Percentiles rank a stretch among this genome's conserved stretches.
These are phyloP conservation scores for Arthrobotrys megalospora DNA, from an alignment of 2,329 filamentous ascomycete genomes.

Conservation along the genomic window DNA sequence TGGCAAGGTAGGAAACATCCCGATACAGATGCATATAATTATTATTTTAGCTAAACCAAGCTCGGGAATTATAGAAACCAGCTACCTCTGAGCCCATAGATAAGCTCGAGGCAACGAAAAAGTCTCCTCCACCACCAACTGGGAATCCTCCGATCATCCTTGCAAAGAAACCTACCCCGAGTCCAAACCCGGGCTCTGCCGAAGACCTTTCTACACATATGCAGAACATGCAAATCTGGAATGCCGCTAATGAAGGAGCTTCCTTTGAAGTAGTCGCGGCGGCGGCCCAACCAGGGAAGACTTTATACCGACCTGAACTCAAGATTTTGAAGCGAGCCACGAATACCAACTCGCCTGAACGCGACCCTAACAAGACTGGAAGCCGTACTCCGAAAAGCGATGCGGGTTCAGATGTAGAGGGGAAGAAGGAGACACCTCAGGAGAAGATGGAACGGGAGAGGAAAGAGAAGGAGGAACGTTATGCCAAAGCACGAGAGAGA, in stretches of 20 bases:
- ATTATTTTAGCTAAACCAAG: constrained; percentile 31
- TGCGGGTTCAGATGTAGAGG: constrained; percentile 48
- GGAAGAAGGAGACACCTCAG: constrained; percentile 54
- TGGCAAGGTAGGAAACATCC: constrained; percentile 24
- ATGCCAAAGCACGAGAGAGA: constrained; percentile 63
- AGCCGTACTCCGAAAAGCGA: constrained; percentile 61
- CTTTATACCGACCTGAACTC: constrained; percentile 63
- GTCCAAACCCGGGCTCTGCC: constrained; percentile 18
- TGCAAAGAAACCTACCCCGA: constrained; percentile 46
- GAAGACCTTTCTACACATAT: constrained; percentile 53
- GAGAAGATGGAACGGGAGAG: constrained; percentile 60
- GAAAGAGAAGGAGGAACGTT: constrained; percentile 63
- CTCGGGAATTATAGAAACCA: constrained; percentile 25
- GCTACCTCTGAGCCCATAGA: constrained; percentile 20
- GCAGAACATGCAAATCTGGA: constrained; percentile 60
- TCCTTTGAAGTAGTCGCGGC: constrained; percentile 50
- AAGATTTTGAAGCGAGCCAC: constrained; percentile 64
- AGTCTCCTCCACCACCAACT: neutral
- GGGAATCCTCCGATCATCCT: constrained; percentile 41
- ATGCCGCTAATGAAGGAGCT: constrained; percentile 52
- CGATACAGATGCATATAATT: neutral
- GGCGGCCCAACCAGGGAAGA: constrained; percentile 60
- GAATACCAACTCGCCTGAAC: constrained; percentile 44
- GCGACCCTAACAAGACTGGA: constrained; percentile 49
- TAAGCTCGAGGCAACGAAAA: constrained; percentile 31